A percentile compares a stretch with the other conserved stretches of the same genome.
phyloP scores from a whole-genome alignment of 306 rosid genomes.

The Lathyrus oleraceus region DNA sequence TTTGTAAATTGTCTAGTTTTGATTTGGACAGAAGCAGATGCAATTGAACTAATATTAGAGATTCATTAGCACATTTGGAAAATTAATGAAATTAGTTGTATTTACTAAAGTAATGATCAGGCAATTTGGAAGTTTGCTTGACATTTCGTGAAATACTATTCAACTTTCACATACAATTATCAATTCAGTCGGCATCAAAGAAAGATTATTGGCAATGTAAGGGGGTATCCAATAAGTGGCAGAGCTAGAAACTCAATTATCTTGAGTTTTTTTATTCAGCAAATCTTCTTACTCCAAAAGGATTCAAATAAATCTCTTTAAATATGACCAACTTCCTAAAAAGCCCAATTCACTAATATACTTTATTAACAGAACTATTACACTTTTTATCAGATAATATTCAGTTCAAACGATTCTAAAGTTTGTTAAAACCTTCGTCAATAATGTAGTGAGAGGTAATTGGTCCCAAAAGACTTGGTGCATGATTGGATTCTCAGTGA shows the following conservation, averaged over 20 bases:
- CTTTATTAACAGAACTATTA: constrained; percentile 11
- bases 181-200: neutral
- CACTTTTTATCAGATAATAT: neutral
- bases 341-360: neutral
- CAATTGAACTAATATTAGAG: constrained; percentile 7
- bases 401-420: neutral
- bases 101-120: neutral
- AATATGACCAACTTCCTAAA: neutral
- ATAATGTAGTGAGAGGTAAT: neutral
- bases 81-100: neutral
- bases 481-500: neutral
- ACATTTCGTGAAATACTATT: neutral
- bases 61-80: neutral
- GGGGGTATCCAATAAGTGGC: constrained; percentile 8
- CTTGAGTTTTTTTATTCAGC: neutral
- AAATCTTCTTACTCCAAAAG: neutral
- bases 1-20: constrained; percentile 3
- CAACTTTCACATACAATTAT: neutral
- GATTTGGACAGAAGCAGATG: neutral
- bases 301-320: neutral
- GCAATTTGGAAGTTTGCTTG: neutral
- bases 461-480: neutral
- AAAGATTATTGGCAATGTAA: constrained; percentile 19
- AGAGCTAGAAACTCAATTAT: neutral
- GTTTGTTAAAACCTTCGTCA: neutral